Percentiles rank a stretch among this genome's conserved stretches.
Evolutionary conservation across 768 basidiomycete species (phyloP).

Genomic region (Termitomyces sp.): DNA sequence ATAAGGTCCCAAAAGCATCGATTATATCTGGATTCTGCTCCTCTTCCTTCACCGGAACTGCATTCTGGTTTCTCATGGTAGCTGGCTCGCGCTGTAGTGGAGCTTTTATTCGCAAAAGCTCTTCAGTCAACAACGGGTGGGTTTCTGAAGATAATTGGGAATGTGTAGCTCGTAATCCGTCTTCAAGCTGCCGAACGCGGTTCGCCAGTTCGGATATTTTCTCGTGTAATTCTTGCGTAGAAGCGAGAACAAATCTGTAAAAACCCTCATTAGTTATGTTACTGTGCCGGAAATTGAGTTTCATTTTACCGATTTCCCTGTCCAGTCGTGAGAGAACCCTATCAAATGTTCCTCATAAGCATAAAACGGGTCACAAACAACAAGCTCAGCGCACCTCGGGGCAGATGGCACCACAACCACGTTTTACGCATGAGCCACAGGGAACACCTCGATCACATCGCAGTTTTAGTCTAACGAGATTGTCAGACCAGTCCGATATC

Average conservation of each 20-base stretch:
- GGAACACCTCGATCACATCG: conserved; percentile 74
- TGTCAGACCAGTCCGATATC: conserved; percentile 1
- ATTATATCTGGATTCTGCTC: conserved; percentile 62
- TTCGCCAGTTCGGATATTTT: conserved; percentile 70
- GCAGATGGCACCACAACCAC: conserved; percentile 76
- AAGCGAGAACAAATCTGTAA: conserved; percentile 68
- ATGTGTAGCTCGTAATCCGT: conserved; percentile 58
- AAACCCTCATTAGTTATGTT: conserved; percentile 1
- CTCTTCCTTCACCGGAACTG: conserved; percentile 48
- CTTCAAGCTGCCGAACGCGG: conserved; percentile 75
- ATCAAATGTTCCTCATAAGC: conserved; percentile 1
- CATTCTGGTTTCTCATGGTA: conserved; percentile 29
- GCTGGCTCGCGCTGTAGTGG: conserved; percentile 66
- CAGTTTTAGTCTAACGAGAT: conserved; percentile 47
- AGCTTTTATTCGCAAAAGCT: conserved; percentile 69
- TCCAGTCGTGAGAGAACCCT: conserved; percentile 76
- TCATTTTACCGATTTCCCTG: conserved; percentile 66
- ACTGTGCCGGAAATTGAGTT: not conserved
- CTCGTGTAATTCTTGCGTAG: conserved; percentile 76
- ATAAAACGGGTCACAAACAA: not conserved
- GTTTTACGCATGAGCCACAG: conserved; percentile 76
- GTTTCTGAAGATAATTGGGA: conserved; percentile 47
- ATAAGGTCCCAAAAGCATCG: conserved; percentile 77
- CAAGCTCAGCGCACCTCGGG: conserved; percentile 48
- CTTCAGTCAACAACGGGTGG: conserved; percentile 67